Conservation (phyloP, 2,329 filamentous ascomycete species). For the Pyrenophora seminiperda region DNA sequence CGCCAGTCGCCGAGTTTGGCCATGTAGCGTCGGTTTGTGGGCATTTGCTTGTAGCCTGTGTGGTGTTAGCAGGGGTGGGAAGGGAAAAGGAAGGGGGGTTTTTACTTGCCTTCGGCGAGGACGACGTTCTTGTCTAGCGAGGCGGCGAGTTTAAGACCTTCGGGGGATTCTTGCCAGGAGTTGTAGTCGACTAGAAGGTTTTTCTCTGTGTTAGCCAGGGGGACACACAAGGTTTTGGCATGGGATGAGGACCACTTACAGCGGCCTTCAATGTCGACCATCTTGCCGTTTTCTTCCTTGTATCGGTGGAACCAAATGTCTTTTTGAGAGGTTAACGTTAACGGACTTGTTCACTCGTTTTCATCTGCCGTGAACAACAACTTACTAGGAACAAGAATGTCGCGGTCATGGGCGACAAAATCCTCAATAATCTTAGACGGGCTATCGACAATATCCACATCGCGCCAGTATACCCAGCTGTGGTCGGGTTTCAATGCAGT, state of each 20-base stretch:
- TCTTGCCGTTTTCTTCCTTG: conserved; percentile 65
- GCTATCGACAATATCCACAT: conserved; percentile 94
- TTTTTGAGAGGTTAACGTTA: no score
- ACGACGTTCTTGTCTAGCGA: conserved; percentile 79
- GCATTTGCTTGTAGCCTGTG: conserved; percentile 86
- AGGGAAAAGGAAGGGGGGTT: no score
- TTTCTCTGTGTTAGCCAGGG: conserved; percentile 11
- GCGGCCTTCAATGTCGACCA: conserved; percentile 84
- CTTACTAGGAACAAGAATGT: conserved; percentile 94
- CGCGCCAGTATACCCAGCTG: conserved; percentile 98
- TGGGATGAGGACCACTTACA: conserved; percentile 71
- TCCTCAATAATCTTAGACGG: conserved; percentile 88
- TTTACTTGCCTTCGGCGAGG: conserved; percentile 86
- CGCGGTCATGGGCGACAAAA: conserved; percentile 90
- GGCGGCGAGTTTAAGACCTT: conserved; percentile 74
- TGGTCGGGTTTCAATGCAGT: conserved; percentile 89
- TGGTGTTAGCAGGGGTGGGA: neutral
- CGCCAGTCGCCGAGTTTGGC: conserved; percentile 90
- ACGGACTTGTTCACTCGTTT: no score
- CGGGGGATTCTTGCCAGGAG: conserved; percentile 94
- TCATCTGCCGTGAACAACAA: no score
- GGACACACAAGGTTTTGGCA: neutral
- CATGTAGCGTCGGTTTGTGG: conserved; percentile 90
- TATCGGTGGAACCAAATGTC: conserved; percentile 98
- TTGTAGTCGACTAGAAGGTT: conserved; percentile 96